phyloP scores from a whole-genome alignment of 2,329 filamentous ascomycete genomes.

The Claviceps cyperi region DNA sequence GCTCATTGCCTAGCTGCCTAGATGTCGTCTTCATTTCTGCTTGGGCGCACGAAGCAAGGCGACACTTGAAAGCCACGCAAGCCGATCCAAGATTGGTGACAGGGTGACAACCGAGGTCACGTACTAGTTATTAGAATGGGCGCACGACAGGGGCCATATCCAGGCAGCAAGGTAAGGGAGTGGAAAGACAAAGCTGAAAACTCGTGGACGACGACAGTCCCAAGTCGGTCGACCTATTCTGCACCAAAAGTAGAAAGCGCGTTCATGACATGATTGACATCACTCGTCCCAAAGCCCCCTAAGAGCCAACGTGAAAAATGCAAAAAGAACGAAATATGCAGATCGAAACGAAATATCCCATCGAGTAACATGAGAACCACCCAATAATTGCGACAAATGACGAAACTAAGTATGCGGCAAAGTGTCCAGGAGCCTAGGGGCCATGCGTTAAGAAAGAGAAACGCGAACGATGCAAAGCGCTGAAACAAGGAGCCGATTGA shows the following conservation, averaged over 20 bases:
- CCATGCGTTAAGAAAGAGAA: slow-evolving; percentile 1
- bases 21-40: slow-evolving; percentile 19
- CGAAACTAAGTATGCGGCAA: slow-evolving; percentile 11
- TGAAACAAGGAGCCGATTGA: slow-evolving; percentile 2
- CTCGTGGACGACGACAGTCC: neutral
- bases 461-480: slow-evolving; percentile 2
- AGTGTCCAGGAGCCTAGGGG: slow-evolving; percentile 2
- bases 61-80: slow-evolving; percentile 9
- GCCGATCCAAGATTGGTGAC: slow-evolving; percentile 6
- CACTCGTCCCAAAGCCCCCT: slow-evolving; percentile 16
- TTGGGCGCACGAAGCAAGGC: slow-evolving; percentile 4
- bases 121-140: slow-evolving; percentile 11
- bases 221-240: slow-evolving; percentile 9
- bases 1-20: slow-evolving; percentile 40
- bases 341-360: slow-evolving; percentile 4
- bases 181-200: slow-evolving; percentile 9
- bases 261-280: slow-evolving; percentile 14
- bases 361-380: slow-evolving; percentile 1
- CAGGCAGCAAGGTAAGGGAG: slow-evolving; percentile 19
- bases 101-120: slow-evolving; percentile 7
- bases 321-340: neutral
- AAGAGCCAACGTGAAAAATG: neutral
- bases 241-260: slow-evolving; percentile 11
- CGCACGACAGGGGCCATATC: slow-evolving; percentile 16
- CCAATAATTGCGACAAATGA: neutral